These are phyloP conservation scores for Salicornia ramosissima DNA, from an alignment of 148 eudicot genomes.

Conservation along the genomic window DNA sequence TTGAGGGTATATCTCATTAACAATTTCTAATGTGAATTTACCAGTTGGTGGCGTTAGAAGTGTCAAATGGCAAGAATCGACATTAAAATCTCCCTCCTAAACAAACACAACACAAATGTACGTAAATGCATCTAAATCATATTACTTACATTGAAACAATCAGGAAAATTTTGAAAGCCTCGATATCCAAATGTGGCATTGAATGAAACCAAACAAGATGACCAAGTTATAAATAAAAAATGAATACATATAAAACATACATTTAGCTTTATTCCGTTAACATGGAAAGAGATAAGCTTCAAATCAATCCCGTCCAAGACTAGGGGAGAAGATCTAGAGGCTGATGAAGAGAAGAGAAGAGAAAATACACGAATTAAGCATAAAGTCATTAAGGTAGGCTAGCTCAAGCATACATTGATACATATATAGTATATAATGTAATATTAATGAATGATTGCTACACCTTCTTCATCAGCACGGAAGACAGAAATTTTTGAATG, in stretches of 20 bases:
- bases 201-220: background rate
- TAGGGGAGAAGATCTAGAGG: slow-evolving; percentile 56
- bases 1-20: slow-evolving; percentile 82
- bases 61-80: slow-evolving; percentile 74
- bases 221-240: too few relatives aligned
- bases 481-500: slow-evolving; percentile 58
- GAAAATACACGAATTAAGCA: background rate
- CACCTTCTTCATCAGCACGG: slow-evolving; percentile 69
- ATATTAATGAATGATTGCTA: background rate
- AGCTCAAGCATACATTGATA: background rate
- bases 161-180: background rate
- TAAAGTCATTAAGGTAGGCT: slow-evolving; percentile 10
- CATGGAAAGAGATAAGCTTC: slow-evolving; percentile 66
- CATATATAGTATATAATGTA: background rate
- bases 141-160: background rate
- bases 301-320: slow-evolving; percentile 79
- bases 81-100: slow-evolving; percentile 68
- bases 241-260: slow-evolving; percentile 30
- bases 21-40: slow-evolving; percentile 68
- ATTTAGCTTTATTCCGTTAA: slow-evolving; percentile 59
- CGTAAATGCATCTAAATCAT: background rate
- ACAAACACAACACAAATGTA: too few relatives aligned
- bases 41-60: slow-evolving; percentile 65
- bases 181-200: background rate
- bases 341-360: slow-evolving; percentile 37